Evolutionary conservation across 2,329 filamentous ascomycete genomes (phyloP).

Genomic region (Raffaelea albimanens): DNA sequence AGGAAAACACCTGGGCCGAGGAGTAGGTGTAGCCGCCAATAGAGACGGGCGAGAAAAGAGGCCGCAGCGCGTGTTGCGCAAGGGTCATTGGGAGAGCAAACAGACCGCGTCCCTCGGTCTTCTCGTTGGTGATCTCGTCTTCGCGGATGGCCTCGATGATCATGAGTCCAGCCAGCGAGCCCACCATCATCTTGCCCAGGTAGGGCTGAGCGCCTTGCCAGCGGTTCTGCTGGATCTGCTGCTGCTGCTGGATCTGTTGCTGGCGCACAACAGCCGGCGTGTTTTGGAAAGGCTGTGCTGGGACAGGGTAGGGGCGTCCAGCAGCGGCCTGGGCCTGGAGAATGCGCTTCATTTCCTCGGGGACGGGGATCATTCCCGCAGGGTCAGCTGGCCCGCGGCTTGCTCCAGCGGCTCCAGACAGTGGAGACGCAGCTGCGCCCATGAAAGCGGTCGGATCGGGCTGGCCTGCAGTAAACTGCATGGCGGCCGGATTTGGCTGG

Average conservation of each 20-base stretch:
- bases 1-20: slow-evolving; percentile 34
- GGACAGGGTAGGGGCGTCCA: slow-evolving; percentile 41
- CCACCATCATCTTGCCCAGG: slow-evolving; percentile 78
- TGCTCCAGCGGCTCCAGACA: neutral
- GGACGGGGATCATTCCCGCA: slow-evolving; percentile 55
- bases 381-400: slow-evolving; percentile 33
- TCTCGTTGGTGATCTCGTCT: slow-evolving; percentile 54
- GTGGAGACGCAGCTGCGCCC: too few relatives aligned
- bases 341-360: slow-evolving; percentile 56
- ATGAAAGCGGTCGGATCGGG: slow-evolving; percentile 20
- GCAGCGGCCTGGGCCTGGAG: slow-evolving; percentile 46
- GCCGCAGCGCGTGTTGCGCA: slow-evolving; percentile 47
- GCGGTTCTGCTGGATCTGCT: slow-evolving; percentile 37
- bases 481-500: slow-evolving; percentile 29
- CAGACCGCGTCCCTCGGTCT: slow-evolving; percentile 56
- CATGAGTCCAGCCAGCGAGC: slow-evolving; percentile 87
- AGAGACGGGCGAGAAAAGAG: slow-evolving; percentile 26
- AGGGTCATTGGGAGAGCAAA: slow-evolving; percentile 34
- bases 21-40: slow-evolving; percentile 45
- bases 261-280: slow-evolving; percentile 40
- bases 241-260: slow-evolving; percentile 43
- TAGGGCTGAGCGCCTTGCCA: slow-evolving; percentile 49
- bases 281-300: slow-evolving; percentile 26
- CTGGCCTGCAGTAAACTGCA: slow-evolving; percentile 33
- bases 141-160: slow-evolving; percentile 71